Evolutionary conservation across 192 early-diverging fungal genomes (phyloP).

Genomic region (Helicostylum pulchrum): DNA sequence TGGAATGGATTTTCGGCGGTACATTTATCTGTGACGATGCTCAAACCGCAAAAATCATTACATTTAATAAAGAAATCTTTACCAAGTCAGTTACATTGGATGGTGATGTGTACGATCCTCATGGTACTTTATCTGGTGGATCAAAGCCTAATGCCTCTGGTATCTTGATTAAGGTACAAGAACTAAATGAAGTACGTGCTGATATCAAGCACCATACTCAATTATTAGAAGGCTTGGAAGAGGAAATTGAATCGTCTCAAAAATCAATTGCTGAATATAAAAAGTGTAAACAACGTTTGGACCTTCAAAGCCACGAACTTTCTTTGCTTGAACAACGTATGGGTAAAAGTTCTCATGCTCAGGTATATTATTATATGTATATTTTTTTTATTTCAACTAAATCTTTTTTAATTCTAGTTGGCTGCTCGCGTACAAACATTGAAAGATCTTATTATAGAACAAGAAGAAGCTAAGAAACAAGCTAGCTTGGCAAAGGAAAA

Average conservation of each 20-base stretch:
- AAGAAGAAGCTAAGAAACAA: slow-evolving; percentile 36
- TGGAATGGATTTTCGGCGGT: slow-evolving; percentile 91
- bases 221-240: slow-evolving; percentile 48
- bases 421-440: slow-evolving; percentile 45
- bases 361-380: slow-evolving; percentile 40
- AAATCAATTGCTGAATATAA: slow-evolving; percentile 54
- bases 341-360: slow-evolving; percentile 68
- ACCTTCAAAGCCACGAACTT: slow-evolving; percentile 78
- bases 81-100: slow-evolving; percentile 93
- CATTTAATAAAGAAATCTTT: slow-evolving; percentile 82
- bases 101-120: slow-evolving; percentile 96
- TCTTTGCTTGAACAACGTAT: slow-evolving; percentile 73
- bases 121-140: slow-evolving; percentile 91
- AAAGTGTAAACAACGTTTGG: slow-evolving; percentile 58
- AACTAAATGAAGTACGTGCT: slow-evolving; percentile 58
- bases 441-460: slow-evolving; percentile 50
- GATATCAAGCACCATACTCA: slow-evolving; percentile 49
- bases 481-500: slow-evolving; percentile 47
- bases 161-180: slow-evolving; percentile 71
- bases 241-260: slow-evolving; percentile 54
- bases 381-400: slow-evolving; percentile 5
- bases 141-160: slow-evolving; percentile 71
- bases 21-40: slow-evolving; percentile 89
- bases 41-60: slow-evolving; percentile 78
- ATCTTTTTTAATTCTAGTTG: neutral